phyloP scores from a whole-genome alignment of 352 stramenopile genomes.

The Blastocystis sp. region DNA sequence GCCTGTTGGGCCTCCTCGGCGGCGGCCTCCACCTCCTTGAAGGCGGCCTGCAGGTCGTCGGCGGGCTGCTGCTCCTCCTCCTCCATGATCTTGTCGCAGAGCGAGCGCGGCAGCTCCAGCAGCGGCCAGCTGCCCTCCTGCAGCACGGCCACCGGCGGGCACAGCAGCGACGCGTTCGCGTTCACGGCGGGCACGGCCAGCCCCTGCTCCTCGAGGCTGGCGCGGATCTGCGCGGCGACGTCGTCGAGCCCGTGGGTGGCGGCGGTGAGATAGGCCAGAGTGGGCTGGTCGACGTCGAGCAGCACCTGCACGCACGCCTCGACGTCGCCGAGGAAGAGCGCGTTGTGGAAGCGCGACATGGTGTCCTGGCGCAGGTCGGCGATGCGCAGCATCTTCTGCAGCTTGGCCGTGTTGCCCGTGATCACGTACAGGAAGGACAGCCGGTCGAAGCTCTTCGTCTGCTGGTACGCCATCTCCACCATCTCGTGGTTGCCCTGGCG shows the following conservation, averaged over 20 bases:
- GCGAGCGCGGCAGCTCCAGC: slow-evolving; percentile 84
- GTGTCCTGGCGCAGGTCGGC: slow-evolving; percentile 94
- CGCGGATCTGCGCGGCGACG: slow-evolving; percentile 79
- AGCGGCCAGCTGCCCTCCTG: slow-evolving; percentile 91
- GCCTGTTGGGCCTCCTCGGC: not conserved
- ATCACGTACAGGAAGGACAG: slow-evolving; percentile 97
- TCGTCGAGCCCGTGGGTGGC: slow-evolving; percentile 89
- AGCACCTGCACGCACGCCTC: slow-evolving; percentile 89
- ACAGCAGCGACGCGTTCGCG: slow-evolving; percentile 73
- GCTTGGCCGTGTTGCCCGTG: slow-evolving; percentile 93
- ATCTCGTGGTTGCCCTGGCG: slow-evolving; percentile 97
- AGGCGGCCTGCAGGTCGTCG: not conserved
- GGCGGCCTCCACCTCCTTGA: not conserved
- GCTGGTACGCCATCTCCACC: slow-evolving; percentile 98
- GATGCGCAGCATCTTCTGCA: slow-evolving; percentile 99
- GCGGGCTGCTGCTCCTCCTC: not conserved
- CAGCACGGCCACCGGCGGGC: slow-evolving; percentile 71
- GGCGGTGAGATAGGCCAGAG: slow-evolving; percentile 90
- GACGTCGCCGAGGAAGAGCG: slow-evolving; percentile 93
- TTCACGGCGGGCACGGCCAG: slow-evolving; percentile 72
- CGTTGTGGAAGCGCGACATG: slow-evolving; percentile 97
- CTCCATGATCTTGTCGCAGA: slow-evolving; percentile 77
- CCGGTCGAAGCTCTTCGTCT: slow-evolving; percentile 97
- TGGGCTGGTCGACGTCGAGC: slow-evolving; percentile 89
- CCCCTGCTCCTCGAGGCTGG: slow-evolving; percentile 85